Percentiles rank a stretch among this genome's conserved stretches.
phyloP scores from a whole-genome alignment of 2,329 filamentous ascomycete genomes.

The Botrytis paeoniae region DNA sequence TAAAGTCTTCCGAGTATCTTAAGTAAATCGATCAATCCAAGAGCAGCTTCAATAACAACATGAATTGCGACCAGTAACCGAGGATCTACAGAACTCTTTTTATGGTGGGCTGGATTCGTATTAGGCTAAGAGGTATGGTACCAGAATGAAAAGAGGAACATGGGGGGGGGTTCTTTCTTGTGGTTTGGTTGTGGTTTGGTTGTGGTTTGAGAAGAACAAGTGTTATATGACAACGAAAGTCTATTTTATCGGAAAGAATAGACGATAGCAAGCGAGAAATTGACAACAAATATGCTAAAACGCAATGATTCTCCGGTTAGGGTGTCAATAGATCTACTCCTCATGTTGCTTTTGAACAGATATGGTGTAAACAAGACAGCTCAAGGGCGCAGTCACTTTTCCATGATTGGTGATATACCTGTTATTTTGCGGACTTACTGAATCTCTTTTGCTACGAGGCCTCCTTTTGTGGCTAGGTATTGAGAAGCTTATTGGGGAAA shows the following conservation, averaged over 20 bases:
- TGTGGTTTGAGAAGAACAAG: neutral
- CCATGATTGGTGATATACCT: too few species aligned
- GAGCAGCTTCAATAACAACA: too few species aligned
- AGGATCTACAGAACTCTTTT: rapidly evolving
- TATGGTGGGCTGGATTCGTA: neutral
- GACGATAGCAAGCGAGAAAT: neutral
- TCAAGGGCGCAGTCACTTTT: too few species aligned
- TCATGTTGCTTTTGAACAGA: neutral
- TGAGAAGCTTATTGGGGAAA: too few species aligned
- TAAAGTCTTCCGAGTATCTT: neutral
- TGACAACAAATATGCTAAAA: neutral
- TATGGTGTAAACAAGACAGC: neutral
- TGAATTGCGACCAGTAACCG: too few species aligned
- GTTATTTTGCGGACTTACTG: too few species aligned
- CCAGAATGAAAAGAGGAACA: neutral
- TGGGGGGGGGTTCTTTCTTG: neutral
- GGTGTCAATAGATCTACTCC: rapidly evolving
- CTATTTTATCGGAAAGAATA: rapidly evolving
- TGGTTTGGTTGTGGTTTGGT: neutral
- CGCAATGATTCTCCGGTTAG: neutral
- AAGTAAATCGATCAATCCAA: neutral
- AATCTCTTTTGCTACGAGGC: too few species aligned
- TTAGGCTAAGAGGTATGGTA: neutral
- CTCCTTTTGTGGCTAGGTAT: too few species aligned
- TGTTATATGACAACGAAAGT: neutral